A percentile compares a stretch with the other conserved stretches of the same genome.
Evolutionary conservation across 148 eudicot species (phyloP).

Genomic region (Salicornia ramosissima): DNA sequence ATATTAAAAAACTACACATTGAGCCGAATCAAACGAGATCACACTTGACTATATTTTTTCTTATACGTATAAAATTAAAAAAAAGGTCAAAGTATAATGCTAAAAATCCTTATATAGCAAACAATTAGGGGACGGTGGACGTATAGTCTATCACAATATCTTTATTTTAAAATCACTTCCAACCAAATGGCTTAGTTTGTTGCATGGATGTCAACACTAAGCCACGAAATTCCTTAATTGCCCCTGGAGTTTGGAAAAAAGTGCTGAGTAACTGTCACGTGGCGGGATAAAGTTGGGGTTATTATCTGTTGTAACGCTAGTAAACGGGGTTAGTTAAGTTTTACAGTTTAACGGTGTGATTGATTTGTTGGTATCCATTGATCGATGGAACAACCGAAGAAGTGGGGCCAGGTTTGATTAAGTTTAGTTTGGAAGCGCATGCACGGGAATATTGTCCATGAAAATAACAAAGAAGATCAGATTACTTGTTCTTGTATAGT

Average conservation of each 20-base stretch:
- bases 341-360: neutral
- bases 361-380: neutral
- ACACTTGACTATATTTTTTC: no score
- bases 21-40: no score
- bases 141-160: no score
- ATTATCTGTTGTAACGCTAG: neutral
- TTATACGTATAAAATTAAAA: no score
- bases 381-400: no score
- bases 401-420: neutral
- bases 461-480: neutral
- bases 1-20: no score
- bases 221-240: neutral
- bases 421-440: neutral
- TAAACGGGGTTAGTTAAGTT: neutral
- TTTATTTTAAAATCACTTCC: no score
- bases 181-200: no score
- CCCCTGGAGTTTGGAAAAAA: neutral
- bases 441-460: neutral
- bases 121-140: no score
- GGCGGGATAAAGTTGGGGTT: constrained; percentile 16
- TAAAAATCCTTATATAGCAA: no score
- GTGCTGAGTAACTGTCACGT: constrained; percentile 6
- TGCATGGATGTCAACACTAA: neutral
- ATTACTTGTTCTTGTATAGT: no score
- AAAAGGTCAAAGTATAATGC: no score